Percentiles rank a stretch among this genome's conserved stretches.
phyloP scores from a whole-genome alignment of 129 eudicot species.

The Flaveria bidentis region DNA sequence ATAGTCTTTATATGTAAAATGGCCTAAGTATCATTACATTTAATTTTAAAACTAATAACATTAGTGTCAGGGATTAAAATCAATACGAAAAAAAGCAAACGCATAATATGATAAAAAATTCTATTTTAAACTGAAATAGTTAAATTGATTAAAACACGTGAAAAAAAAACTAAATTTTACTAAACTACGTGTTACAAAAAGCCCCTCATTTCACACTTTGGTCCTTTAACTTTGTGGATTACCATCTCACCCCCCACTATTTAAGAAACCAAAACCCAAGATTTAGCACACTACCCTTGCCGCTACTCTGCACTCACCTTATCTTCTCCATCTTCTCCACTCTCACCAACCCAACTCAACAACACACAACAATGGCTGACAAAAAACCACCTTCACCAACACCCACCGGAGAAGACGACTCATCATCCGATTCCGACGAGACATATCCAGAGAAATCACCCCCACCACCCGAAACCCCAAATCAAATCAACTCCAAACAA shows the following conservation, averaged over 20 bases:
- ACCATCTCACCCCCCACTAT: neutral
- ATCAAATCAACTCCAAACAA: neutral
- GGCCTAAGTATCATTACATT: too few relatives aligned
- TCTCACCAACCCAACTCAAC: neutral
- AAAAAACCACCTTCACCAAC: conserved; percentile 18
- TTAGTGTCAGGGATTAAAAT: too few relatives aligned
- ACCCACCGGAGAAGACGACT: conserved; percentile 20
- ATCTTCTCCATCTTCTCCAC: conserved; percentile 2
- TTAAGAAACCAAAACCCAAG: neutral
- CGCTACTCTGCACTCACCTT: conserved; percentile 33
- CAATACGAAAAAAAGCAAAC: too few relatives aligned
- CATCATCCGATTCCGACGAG: conserved; percentile 27
- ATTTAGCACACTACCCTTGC: conserved; percentile 31
- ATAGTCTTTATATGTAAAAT: too few relatives aligned
- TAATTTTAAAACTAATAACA: too few relatives aligned
- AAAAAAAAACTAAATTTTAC: too few relatives aligned
- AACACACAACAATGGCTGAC: conserved; percentile 29
- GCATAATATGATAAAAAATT: too few relatives aligned
- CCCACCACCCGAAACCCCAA: conserved; percentile 3
- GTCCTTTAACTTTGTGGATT: conserved; percentile 6
- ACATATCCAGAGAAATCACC: conserved; percentile 13
- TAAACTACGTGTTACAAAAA: neutral
- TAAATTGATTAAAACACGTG: too few relatives aligned
- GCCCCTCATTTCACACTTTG: neutral
- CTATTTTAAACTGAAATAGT: too few relatives aligned